Conservation (phyloP, 345 rosid genomes). For the Euclidium syriacum region DNA sequence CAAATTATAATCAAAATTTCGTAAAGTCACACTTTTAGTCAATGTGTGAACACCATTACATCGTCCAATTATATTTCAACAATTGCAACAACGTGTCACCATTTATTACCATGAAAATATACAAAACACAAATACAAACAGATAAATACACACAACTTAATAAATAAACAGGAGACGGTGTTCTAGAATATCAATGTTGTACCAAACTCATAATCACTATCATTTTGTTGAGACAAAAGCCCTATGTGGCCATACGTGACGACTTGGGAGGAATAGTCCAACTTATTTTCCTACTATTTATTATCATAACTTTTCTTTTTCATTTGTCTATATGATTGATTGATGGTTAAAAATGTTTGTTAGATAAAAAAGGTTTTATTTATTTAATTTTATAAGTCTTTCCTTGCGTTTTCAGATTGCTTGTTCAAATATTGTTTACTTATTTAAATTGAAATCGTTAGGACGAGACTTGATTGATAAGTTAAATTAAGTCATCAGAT, state of each 20-base stretch:
- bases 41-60: conserved; percentile 17
- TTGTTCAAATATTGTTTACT: conserved; percentile 9
- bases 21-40: neutral
- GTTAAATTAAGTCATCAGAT: conserved; percentile 15
- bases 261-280: conserved; percentile 18
- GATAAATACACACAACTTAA: neutral
- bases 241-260: conserved; percentile 24
- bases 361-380: neutral
- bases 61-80: neutral
- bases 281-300: neutral
- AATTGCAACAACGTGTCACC: conserved; percentile 19
- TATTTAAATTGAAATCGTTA: conserved; percentile 25
- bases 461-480: conserved; percentile 25
- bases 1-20: neutral
- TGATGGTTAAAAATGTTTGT: conserved; percentile 10
- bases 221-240: conserved; percentile 27
- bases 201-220: conserved; percentile 26
- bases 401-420: conserved; percentile 14
- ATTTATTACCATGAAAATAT: neutral
- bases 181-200: conserved; percentile 24
- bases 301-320: conserved; percentile 9
- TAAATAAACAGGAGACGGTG: neutral
- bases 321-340: conserved; percentile 23
- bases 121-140: conserved; percentile 8
- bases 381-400: neutral